Percentiles rank a stretch among this genome's conserved stretches.
These are phyloP conservation scores for Globisporangium paroecandrum DNA, from an alignment of 352 stramenopile species.

Conservation along the genomic window DNA sequence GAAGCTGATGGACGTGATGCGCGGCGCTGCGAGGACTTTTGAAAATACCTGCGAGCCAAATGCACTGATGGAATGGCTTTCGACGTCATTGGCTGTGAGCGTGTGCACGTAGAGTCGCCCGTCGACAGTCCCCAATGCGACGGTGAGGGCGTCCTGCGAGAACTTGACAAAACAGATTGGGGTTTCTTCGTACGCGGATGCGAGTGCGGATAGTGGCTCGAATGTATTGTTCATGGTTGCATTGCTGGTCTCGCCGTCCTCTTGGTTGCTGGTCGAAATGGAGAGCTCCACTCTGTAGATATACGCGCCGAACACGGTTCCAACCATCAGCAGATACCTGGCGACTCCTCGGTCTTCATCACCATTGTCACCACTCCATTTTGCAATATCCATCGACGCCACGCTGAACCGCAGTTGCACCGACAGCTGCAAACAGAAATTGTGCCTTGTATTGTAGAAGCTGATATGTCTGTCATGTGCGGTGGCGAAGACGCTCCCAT, in stretches of 20 bases:
- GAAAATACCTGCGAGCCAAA: conserved; percentile 29
- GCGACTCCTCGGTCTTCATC: not conserved
- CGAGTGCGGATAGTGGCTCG: conserved; percentile 8
- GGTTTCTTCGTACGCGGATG: conserved; percentile 24
- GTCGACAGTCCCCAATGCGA: conserved; percentile 47
- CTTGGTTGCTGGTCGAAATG: not conserved
- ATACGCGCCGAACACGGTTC: conserved; percentile 32
- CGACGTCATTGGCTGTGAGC: conserved; percentile 8
- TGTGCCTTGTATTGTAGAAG: conserved; percentile 25
- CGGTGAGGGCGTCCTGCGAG: conserved; percentile 25
- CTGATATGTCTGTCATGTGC: conserved; percentile 29
- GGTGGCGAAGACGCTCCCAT: conserved; percentile 29
- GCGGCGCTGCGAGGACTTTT: conserved; percentile 43
- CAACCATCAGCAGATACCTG: conserved; percentile 25
- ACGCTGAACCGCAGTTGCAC: conserved; percentile 33
- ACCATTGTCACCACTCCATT: no score
- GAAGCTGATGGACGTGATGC: conserved; percentile 55
- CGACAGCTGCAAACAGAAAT: conserved; percentile 17
- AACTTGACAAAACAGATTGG: conserved; percentile 42
- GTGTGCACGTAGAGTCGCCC: conserved; percentile 45
- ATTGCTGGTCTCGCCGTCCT: not conserved
- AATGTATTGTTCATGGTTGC: not conserved
- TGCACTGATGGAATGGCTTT: not conserved
- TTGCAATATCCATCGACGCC: conserved; percentile 31
- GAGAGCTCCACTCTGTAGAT: conserved; percentile 29